Evolutionary conservation across 352 stramenopile genomes (phyloP).

Genomic region (Phytophthora meadii): DNA sequence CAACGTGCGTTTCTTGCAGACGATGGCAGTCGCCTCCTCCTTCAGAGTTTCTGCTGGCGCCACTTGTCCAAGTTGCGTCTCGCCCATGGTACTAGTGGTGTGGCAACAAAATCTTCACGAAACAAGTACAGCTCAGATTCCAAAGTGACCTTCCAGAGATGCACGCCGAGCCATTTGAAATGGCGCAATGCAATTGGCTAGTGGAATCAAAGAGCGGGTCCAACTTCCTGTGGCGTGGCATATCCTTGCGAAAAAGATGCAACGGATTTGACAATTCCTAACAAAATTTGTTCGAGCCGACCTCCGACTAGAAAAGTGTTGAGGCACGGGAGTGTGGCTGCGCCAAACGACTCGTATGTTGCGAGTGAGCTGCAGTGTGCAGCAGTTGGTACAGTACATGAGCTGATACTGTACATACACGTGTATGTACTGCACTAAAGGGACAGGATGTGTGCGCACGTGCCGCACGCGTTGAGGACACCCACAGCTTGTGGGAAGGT

Average conservation of each 20-base stretch:
- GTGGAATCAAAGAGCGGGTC: slow-evolving; percentile 10
- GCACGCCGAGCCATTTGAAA: no score
- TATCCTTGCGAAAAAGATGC: neutral
- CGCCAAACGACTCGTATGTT: no score
- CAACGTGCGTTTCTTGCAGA: slow-evolving; percentile 23
- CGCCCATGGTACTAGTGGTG: slow-evolving; percentile 8
- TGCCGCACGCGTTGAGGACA: neutral
- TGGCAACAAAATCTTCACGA: slow-evolving; percentile 3
- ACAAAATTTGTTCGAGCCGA: slow-evolving; percentile 16
- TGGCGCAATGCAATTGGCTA: slow-evolving; percentile 5
- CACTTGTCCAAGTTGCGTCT: slow-evolving; percentile 23
- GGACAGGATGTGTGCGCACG: no score
- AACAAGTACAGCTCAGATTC: neutral
- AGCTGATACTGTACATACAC: no score
- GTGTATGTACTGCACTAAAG: no score
- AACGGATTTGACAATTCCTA: neutral
- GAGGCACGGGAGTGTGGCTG: neutral
- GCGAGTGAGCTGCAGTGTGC: no score
- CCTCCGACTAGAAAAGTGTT: slow-evolving; percentile 8
- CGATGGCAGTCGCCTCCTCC: neutral
- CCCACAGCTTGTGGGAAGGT: neutral
- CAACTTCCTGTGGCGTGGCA: slow-evolving; percentile 5
- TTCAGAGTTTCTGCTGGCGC: neutral
- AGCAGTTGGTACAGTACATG: no score
- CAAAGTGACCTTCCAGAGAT: slow-evolving; percentile 11